Base-by-base conservation (phyloP, 495 filamentous ascomycete genomes). In the Podospora australis region DNA sequence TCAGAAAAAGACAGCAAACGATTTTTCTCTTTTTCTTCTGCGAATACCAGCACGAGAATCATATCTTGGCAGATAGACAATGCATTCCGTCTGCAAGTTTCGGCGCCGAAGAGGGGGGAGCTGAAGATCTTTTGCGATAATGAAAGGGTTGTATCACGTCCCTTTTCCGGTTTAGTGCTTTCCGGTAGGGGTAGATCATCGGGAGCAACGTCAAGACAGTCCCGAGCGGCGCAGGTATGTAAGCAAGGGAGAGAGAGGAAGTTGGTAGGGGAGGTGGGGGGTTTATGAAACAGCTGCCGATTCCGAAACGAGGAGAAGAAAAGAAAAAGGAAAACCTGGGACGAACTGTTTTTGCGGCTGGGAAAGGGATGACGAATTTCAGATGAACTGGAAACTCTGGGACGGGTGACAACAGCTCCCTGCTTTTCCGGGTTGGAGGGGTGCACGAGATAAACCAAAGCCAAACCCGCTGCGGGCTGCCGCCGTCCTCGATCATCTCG, bases 41-140 rank as follows among this genome's bases (percentile, higher is more conserved):
- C 6, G 5, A 6, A 6, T 16, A 4, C 32, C 9, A 6, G 19
- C 32, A 14, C 14, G 32, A 16, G 9, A 36, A 36, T 36, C 14
- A 17, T 29, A 8, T 17, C 32, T 16, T 6, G 13, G 32, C 32
- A 16, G 32, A 16, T 17, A 36, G n/a, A 14, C 6, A 29, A 29
- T 11, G 26, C 26, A n/a, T 11, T 6, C n/a, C 14, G 19, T 36
- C 14, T 36, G 32, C 32, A 36, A 17, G 32, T 8, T 36, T 36
- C 32, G 32, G 32, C 32, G 32, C 32, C 32, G 32, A 36, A 36
- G n/a, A n/a, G n/a, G n/a, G n/a, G n/a, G n/a, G n/a, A n/a, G n/a
- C n/a, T n/a, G n/a, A n/a, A n/a, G n/a, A n/a, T n/a, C n/a, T n/a
- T n/a, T n/a, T n/a, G n/a, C n/a, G n/a, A n/a, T n/a, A n/a, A n/a